Percentiles rank a stretch among this genome's conserved stretches.
These are phyloP conservation scores for Pleomassaria siparia DNA, from an alignment of 2,329 filamentous ascomycete species.

Conservation along the genomic window DNA sequence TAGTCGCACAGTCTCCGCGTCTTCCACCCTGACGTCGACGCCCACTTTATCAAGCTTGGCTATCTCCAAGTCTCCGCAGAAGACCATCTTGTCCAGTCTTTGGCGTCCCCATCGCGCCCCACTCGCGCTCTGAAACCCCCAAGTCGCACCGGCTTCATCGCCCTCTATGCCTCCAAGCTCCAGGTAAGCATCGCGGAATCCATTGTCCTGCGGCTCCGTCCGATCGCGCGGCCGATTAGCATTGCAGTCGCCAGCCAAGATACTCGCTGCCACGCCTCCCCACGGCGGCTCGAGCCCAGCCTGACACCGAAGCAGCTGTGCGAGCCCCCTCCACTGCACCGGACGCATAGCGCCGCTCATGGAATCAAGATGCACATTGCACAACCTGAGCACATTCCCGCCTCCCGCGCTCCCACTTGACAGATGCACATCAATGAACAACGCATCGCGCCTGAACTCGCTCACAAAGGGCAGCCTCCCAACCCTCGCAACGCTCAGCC, in stretches of 20 bases:
- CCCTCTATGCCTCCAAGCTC: conserved; percentile 53
- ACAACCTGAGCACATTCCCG: conserved; percentile 49
- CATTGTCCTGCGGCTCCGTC: conserved; percentile 50
- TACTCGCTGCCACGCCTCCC: conserved; percentile 41
- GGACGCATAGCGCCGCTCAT: conserved; percentile 44
- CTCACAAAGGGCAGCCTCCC: conserved; percentile 54
- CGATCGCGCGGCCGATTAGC: conserved; percentile 56
- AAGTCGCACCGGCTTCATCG: conserved; percentile 55
- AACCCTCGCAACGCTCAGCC: conserved; percentile 45
- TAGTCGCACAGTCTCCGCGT: conserved; percentile 17
- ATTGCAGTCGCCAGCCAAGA: conserved; percentile 59
- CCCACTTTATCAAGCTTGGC: conserved; percentile 51
- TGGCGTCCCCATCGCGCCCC: conserved; percentile 47
- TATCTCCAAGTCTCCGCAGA: conserved; percentile 43
- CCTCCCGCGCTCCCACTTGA: neutral
- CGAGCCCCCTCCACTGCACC: conserved; percentile 49
- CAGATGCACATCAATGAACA: conserved; percentile 52
- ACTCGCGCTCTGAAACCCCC: conserved; percentile 56
- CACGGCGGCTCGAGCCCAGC: conserved; percentile 11
- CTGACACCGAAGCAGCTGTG: conserved; percentile 44
- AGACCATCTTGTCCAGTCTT: conserved; percentile 58
- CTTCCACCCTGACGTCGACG: conserved; percentile 45
- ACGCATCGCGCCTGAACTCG: conserved; percentile 54
- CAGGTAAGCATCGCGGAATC: conserved; percentile 56
- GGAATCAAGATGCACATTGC: conserved; percentile 60